Conservation (phyloP, 2,329 filamentous ascomycete species). For the Aspergillus sp. region DNA sequence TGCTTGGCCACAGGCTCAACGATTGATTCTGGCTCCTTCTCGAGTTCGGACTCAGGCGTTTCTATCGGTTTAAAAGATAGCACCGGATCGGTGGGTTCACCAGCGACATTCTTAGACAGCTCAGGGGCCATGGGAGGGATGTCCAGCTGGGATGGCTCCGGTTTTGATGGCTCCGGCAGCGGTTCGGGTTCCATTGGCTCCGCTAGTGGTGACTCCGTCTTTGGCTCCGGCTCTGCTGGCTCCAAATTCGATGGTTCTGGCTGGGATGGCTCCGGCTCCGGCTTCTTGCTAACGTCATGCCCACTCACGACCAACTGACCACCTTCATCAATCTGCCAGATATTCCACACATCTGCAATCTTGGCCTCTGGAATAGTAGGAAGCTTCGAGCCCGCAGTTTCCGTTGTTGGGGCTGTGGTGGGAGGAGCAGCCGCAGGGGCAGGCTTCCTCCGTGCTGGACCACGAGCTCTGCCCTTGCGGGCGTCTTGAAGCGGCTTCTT, state of each 20-base stretch:
- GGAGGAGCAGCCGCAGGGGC: constrained; percentile 30
- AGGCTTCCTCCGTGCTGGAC: constrained; percentile 70
- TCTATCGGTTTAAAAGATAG: background rate
- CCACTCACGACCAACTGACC: constrained; percentile 27
- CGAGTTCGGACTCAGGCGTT: background rate
- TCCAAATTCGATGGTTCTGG: too few species aligned
- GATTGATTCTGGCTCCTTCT: constrained; percentile 4
- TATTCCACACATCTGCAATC: constrained; percentile 34
- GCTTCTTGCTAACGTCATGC: constrained; percentile 10
- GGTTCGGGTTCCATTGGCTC: too few species aligned
- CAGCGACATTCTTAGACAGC: constrained; percentile 28
- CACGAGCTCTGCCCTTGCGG: constrained; percentile 81
- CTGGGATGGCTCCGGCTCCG: constrained; percentile 1
- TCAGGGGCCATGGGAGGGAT: constrained; percentile 19
- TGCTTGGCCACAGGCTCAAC: background rate
- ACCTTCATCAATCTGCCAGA: constrained; percentile 32
- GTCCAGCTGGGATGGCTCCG: constrained; percentile 6
- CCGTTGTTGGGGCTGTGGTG: constrained; percentile 17
- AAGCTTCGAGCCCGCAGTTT: constrained; percentile 45
- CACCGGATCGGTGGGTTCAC: constrained; percentile 28
- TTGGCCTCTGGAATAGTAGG: constrained; percentile 32
- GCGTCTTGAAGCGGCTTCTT: constrained; percentile 81
- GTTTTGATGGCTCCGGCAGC: constrained; percentile 2
- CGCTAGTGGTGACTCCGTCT: too few species aligned
- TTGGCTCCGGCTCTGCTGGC: too few species aligned